Conservation (phyloP, 2,329 filamentous ascomycete genomes). For the Pseudogymnoascus sp. region DNA sequence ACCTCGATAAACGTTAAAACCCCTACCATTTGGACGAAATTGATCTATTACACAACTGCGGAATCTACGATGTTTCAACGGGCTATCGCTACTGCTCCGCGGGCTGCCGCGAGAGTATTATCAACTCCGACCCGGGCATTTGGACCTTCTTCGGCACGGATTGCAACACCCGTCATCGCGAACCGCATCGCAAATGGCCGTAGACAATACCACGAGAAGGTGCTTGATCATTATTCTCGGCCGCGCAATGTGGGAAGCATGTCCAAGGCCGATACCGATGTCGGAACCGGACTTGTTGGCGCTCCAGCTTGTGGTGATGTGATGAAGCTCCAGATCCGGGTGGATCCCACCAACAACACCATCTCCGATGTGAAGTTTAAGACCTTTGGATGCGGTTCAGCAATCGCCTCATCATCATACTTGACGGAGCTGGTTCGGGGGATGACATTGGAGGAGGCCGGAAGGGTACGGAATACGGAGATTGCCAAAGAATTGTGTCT, state of each 20-base stretch:
- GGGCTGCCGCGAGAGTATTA: constrained; percentile 24
- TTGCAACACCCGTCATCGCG: constrained; percentile 19
- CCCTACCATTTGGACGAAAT: not conserved
- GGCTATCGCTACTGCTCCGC: constrained; percentile 23
- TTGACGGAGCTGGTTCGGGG: constrained; percentile 90
- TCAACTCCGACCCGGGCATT: constrained; percentile 20
- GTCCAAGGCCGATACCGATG: constrained; percentile 71
- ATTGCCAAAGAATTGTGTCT: constrained; percentile 94
- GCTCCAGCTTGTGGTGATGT: constrained; percentile 90
- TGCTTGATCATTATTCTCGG: constrained; percentile 76
- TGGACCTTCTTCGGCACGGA: constrained; percentile 12
- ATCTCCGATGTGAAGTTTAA: constrained; percentile 97
- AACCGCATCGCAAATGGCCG: constrained; percentile 16
- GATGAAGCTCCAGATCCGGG: constrained; percentile 89
- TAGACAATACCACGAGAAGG: constrained; percentile 31
- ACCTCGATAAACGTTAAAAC: not conserved
- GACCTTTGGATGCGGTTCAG: constrained; percentile 90
- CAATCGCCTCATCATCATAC: constrained; percentile 92
- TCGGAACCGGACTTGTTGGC: constrained; percentile 85
- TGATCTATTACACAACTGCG: not conserved
- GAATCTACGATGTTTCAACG: constrained; percentile 25
- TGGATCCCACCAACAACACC: constrained; percentile 79
- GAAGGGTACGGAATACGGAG: constrained; percentile 90
- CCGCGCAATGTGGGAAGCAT: constrained; percentile 75
- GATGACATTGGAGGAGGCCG: constrained; percentile 93